Evolutionary conservation across 805 yeast genomes (phyloP), one percentile per base, ranked within the genome.

Genomic region (Candida palmyrensis): DNA sequence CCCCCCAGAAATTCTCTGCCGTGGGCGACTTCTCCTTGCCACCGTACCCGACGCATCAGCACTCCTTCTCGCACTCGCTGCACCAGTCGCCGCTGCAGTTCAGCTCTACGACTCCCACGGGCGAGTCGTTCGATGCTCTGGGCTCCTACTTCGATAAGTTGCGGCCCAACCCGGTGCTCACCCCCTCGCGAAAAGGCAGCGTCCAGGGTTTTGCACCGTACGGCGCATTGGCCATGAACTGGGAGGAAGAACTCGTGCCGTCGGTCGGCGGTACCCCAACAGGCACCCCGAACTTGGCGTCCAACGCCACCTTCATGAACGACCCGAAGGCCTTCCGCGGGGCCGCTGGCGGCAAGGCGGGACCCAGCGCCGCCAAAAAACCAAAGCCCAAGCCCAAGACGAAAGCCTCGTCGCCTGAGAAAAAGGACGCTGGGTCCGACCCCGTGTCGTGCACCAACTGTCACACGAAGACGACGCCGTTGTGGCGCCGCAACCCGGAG

Each of bases 401-500:
- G 11, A 28, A 28, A 6, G 18, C 30, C 5, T 28, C 30, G 12
- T 17, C 21, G 16, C 18, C 18, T 13, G 20, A 28, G 30, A 26
- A 26, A 13, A 39, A 33, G 33, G 30, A 29, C 4, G 30, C 20
- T 6, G 27, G 18, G 15, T 23, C n/a, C 15, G 19, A 36, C 7
- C 38, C 47, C 22, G 51, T 54, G 4, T 50, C 62, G 18, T 90
- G 97, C 58, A 79, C 90, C 12, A 90, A 90, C 59, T 90, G 98
- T 58, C 80, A 82, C 49, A 90, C 98, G 0, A 77, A 73, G 42
- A 88, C 94, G 12, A 90, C 98, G 0, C 98, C 98, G 1, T 58
- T 90, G 12, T 90, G 98, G 98, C 68, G 98, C 46, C 70, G 97
- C 31, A 86, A 87, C 47, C 88, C 95, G 0, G 85, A 84, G 38